Evolutionary conservation across 1,284 basidiomycete genomes (phyloP), one percentile per base, ranked within the genome.

Genomic region (Ceratobasidium papillatum): DNA sequence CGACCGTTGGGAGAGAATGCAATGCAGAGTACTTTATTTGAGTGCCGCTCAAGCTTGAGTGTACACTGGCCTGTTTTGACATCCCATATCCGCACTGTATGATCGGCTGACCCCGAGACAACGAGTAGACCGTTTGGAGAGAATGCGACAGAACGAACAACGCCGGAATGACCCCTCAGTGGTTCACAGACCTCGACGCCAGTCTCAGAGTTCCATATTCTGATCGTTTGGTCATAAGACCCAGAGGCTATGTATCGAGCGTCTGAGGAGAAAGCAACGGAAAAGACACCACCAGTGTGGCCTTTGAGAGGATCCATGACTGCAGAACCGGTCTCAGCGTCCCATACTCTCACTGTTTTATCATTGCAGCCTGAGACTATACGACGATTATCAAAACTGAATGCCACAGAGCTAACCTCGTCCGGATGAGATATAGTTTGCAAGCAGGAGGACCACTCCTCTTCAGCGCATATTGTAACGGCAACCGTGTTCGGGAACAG

Each of bases 1-100:
- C 7, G 9, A 30, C 25, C 62, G 22, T 64, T 43, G 11, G 41
- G 62, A 17, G 62, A 64, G 41, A 64, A 64, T 17, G 25, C 62
- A 45, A 64, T 32, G 8, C 25, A 56, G 8, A 2, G 1, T 0
- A 56, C 30, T 32, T 9, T 5, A 1, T 32, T 32, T 32, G 54
- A 27, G 17, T 25, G 22, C 7, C 54, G 3, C 2, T 30, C 54
- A 7, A 56, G 54, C 1, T 56, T 32, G 2, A 32, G 32, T n/a
- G 32, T 17, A 17, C 25, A 14, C 12, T n/a, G 25, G 17, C 25
- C 8, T n/a, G 54, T 56, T 56, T 56, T 4, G 30, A 32, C 32
- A 17, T 56, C 32, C 54, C 54, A 56, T n/a, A 25, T 27, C 17
- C 30, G 25, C 12, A 56, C 30, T 19, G 43, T 45, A 1, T 45